Evolutionary conservation across 495 filamentous ascomycete genomes (phyloP), one percentile per base, ranked within the genome.

Genomic region (Rostrohypoxylon terebratum): DNA sequence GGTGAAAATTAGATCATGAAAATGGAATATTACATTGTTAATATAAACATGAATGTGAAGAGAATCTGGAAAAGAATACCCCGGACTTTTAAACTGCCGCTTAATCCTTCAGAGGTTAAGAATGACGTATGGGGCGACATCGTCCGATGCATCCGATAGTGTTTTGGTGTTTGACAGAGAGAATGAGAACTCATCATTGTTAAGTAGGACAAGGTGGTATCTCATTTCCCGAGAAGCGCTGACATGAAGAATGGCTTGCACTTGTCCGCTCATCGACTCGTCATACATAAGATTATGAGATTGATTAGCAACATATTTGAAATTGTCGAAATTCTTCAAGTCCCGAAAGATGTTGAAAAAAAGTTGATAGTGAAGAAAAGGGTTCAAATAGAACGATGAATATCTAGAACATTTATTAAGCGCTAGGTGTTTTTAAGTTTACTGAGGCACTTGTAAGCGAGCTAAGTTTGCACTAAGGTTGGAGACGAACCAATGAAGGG

Each of bases 141-240:
- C 63, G 21, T 25, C 40, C 23, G 45, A 28, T 61, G n/a, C n/a
- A n/a, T n/a, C n/a, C n/a, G n/a, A n/a, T n/a, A n/a, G n/a, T n/a
- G n/a, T n/a, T n/a, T n/a, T n/a, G 21, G 13, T 57, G 18, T 48
- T 25, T 28, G 25, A 20, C 0, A 21, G 58, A 45, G n/a, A 33
- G 6, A 50, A 28, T 57, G 58, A 47, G 11, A 18, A 38, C 1
- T 69, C 40, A 51, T 59, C 59, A 59, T 58, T 58, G 42, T 4
- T 28, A n/a, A 42, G 66, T 69, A 63, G 51, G 38, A 69, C 66
- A 63, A 51, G 20, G 20, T 59, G 16, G 31, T 51, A 63, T 58
- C 31, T 63, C 40, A 63, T 50, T 51, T 69, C 53, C 66, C 28
- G 42, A 25, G 50, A 44, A 9, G 63, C 34, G 51, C 20, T 44